Evolutionary conservation across 768 basidiomycete genomes (phyloP), one percentile per base, ranked within the genome.

Genomic region (Leucosporidium scottii): DNA sequence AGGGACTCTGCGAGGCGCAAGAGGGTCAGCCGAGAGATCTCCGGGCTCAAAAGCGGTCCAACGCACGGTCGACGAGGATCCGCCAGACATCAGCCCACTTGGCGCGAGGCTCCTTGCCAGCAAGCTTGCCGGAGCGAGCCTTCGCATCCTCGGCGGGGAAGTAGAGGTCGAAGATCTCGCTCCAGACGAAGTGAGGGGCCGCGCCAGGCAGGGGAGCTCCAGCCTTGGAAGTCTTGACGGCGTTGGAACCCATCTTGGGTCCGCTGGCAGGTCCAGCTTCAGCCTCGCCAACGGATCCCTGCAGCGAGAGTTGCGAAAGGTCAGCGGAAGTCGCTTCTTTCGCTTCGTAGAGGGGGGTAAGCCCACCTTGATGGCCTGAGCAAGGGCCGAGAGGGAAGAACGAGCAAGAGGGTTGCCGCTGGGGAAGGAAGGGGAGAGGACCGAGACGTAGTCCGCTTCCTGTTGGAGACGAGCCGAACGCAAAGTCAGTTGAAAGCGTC

Each of bases 51-150:
- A 20, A 20, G 47, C 1, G 25, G n/a, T 31, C 17, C 25, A 1
- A 75, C 85, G 68, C 74, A 92, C 93, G 91, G 77, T 99, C 94
- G 21, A 98, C 91, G 15, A 89, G 89, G 25, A 91, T 81, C 54
- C 86, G 82, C 82, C 90, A 99, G 79, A 98, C 96, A 68, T 96
- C 93, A 62, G 86, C 86, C 78, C 96, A 91, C 8, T 87, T 84
- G 6, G 86, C 85, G 73, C 82, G 84, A 6, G 81, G 50, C 3
- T 51, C 55, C 47, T 25, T 17, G 36, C 27, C 30, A 2, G 27
- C 55, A 69, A 60, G 68, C 61, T 67, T 66, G 21, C 75, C 75
- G 7, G 36, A n/a, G 23, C 25, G 58, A 74, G 70, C 39, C 79
- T 77, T 69, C 5, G 48, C 47, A 1, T 30, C 51, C 27, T 25